Conservation (phyloP, 1,139 yeast species). For the Suhomyces wounanorum region DNA sequence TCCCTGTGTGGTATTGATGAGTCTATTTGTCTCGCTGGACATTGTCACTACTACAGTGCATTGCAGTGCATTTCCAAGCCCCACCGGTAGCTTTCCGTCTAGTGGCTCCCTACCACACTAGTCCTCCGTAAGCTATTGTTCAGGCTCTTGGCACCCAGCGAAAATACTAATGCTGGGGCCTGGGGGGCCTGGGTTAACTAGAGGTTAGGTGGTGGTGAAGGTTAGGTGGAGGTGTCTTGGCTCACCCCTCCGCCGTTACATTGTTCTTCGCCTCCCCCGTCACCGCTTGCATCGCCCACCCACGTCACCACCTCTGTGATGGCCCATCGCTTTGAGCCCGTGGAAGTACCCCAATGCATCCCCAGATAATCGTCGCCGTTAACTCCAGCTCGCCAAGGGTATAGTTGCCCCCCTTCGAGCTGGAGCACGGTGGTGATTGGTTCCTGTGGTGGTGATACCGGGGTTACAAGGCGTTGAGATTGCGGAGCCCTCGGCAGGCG, state of each 20-base stretch:
- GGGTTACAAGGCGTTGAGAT: not conserved
- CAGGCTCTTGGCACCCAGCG: no score
- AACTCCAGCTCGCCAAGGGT: not conserved
- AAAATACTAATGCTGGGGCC: no score
- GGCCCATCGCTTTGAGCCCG: not conserved
- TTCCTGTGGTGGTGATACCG: not conserved
- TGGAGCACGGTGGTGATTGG: not conserved
- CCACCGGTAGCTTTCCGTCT: not conserved
- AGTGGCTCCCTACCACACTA: not conserved
- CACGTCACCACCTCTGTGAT: constrained; percentile 1
- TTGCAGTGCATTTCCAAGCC: not conserved
- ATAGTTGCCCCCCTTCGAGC: not conserved
- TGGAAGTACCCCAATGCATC: not conserved
- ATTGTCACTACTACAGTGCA: not conserved
- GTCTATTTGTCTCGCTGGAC: not conserved
- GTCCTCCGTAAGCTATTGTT: no score
- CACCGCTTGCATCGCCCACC: not conserved
- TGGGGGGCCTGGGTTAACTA: no score
- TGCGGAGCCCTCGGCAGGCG: not conserved
- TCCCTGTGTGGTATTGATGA: not conserved
- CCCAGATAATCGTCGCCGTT: not conserved
- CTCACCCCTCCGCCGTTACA: constrained; percentile 1
- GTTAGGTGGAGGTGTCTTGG: not conserved
- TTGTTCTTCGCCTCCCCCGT: constrained; percentile 1
- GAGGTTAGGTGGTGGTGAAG: no score